Base-by-base conservation (phyloP, 1,139 yeast genomes). In the Tardiomyces blankii region DNA sequence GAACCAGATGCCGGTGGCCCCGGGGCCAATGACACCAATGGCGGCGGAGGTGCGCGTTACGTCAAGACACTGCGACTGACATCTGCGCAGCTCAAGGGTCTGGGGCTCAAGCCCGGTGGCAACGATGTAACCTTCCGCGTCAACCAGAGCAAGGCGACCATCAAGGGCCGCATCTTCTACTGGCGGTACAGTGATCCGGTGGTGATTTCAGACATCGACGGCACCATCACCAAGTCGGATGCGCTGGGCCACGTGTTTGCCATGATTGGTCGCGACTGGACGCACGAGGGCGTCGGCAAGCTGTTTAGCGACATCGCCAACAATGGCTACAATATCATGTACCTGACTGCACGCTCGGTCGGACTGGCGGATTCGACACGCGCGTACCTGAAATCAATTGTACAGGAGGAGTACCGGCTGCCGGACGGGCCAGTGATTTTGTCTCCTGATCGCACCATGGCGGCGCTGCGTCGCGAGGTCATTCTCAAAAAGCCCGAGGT, bases 161-260 rank as follows among this genome's bases (percentile, higher is more conserved):
- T 91, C 16, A 70, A 71, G 11, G 80, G 96, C 0, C 77, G 82
- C 53, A 70, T 93, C 49, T 91, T 74, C 59, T 74, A 87, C 44
- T 91, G 99, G 99, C 80, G 80, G 53, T 74, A 82, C 54, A 73
- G 79, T 48, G 81, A 83, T 0, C 97, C 97, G 1, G 84, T 91
- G 44, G 98, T 93, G 3, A 91, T 91, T 39, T 87, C 96, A 9
- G 99, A 93, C 66, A 91, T 93, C 50, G 99, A 93, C 64, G 99
- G 99, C 16, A 93, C 99, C 1, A 93, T 93, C 54, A 93, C 99
- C 25, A 88, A 88, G 63, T 87, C 96, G 0, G 99, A 93, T 68
- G 98, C 98, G 0, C 70, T 93, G 56, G 99, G 99, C 3, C 99
- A 93, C 65, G 93, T 93, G 1, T 70, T 91, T 62, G 89, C 94